phyloP scores from a whole-genome alignment of 2,329 filamentous ascomycete genomes.

The Helminthosporium solani region DNA sequence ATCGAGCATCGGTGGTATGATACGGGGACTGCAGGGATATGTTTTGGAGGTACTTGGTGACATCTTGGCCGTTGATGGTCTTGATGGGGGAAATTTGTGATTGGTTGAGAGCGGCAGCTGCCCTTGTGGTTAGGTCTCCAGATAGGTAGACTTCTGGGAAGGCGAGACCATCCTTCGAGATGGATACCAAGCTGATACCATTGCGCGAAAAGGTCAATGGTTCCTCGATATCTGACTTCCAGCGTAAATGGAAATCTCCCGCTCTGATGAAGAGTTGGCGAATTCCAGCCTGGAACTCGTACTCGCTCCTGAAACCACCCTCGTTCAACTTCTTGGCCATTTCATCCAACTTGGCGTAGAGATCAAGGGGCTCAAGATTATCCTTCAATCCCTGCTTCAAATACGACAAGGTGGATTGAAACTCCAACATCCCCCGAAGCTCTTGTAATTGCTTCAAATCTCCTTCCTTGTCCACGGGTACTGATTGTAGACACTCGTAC shows the following conservation, averaged over 20 bases:
- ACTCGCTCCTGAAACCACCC: slow-evolving; percentile 28
- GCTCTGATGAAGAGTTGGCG: slow-evolving; percentile 18
- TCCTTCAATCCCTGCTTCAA: slow-evolving; percentile 25
- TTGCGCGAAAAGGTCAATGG: slow-evolving; percentile 16
- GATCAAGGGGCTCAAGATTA: slow-evolving; percentile 27
- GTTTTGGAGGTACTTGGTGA: slow-evolving; percentile 26
- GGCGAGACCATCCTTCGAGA: slow-evolving; percentile 27
- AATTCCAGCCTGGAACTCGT: slow-evolving; percentile 33
- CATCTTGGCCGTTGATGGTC: slow-evolving; percentile 34
- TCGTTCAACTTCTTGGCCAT: slow-evolving; percentile 17
- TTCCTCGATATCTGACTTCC: slow-evolving; percentile 20
- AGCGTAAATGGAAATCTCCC: slow-evolving; percentile 34
- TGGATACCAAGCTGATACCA: slow-evolving; percentile 26
- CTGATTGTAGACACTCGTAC: slow-evolving; percentile 20
- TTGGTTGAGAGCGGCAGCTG: neutral
- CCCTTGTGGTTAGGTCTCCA: slow-evolving; percentile 14
- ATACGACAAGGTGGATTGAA: slow-evolving; percentile 33
- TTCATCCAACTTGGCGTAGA: slow-evolving; percentile 24
- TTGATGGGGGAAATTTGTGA: slow-evolving; percentile 19
- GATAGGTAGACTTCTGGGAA: slow-evolving; percentile 30
- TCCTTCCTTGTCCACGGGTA: slow-evolving; percentile 23
- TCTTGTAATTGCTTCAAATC: slow-evolving; percentile 17
- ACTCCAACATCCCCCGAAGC: slow-evolving; percentile 22
- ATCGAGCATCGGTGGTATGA: slow-evolving; percentile 37
- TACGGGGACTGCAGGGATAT: slow-evolving; percentile 15